Percentiles rank a stretch among this genome's conserved stretches.
phyloP scores from a whole-genome alignment of 192 early-diverging fungal species.

The Backusella morwellensis region DNA sequence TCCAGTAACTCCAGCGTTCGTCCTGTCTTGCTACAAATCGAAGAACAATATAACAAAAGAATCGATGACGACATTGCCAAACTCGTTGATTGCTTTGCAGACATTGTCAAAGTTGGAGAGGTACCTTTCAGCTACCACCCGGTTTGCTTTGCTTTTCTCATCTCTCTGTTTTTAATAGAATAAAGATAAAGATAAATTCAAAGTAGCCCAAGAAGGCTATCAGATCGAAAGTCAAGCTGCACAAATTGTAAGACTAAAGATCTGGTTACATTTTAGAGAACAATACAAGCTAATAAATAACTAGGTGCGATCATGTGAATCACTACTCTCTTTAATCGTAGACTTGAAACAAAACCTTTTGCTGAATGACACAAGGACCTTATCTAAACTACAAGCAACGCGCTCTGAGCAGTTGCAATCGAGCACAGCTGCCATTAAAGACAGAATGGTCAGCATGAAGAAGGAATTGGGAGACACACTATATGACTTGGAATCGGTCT shows the following conservation, averaged over 20 bases:
- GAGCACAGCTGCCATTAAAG: constrained; percentile 45
- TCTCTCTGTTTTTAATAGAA: constrained; percentile 16
- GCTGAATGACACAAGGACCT: constrained; percentile 47
- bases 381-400: constrained; percentile 36
- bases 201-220: constrained; percentile 54
- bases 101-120: constrained; percentile 49
- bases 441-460: constrained; percentile 36
- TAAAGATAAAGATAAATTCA: constrained; percentile 54
- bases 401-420: constrained; percentile 35
- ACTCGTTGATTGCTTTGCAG: constrained; percentile 51
- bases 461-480: constrained; percentile 43
- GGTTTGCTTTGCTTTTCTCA: neutral
- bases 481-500: constrained; percentile 47
- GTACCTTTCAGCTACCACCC: constrained; percentile 20
- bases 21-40: constrained; percentile 44
- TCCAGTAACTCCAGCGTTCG: neutral
- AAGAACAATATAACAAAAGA: constrained; percentile 52
- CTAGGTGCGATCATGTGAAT: constrained; percentile 46
- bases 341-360: constrained; percentile 51
- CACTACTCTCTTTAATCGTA: constrained; percentile 44
- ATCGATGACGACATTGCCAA: constrained; percentile 48
- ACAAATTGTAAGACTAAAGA: constrained; percentile 41
- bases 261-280: neutral
- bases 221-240: constrained; percentile 53
- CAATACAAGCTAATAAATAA: neutral